phyloP scores from a whole-genome alignment of 2,329 filamentous ascomycete genomes.

The Tothia fuscella region DNA sequence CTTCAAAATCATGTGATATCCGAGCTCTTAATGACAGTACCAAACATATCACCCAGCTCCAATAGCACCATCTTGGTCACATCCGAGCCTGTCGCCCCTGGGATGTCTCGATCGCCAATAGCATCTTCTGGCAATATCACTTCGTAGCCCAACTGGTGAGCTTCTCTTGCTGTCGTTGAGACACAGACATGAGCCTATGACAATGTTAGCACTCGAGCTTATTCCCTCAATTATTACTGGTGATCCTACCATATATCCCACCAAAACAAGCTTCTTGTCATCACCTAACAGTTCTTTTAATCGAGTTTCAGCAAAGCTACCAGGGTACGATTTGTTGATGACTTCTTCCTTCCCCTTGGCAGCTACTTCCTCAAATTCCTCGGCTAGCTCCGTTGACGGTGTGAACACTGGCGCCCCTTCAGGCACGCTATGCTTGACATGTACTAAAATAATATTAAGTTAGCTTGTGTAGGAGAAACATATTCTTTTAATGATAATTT shows the following conservation, averaged over 20 bases:
- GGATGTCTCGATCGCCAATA: conserved; percentile 55
- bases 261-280: conserved; percentile 49
- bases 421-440: conserved; percentile 48
- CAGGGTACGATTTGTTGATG: conserved; percentile 46
- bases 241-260: conserved; percentile 42
- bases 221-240: not conserved
- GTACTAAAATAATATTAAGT: too few relatives aligned
- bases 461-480: too few relatives aligned
- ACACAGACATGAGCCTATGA: conserved; percentile 53
- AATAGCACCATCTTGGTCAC: conserved; percentile 34
- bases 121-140: conserved; percentile 49
- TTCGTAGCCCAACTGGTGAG: conserved; percentile 49
- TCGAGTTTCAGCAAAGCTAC: conserved; percentile 48
- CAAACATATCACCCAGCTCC: conserved; percentile 53
- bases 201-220: conserved; percentile 20
- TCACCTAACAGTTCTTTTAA: conserved; percentile 45
- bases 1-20: conserved; percentile 32
- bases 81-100: conserved; percentile 32
- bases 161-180: conserved; percentile 50
- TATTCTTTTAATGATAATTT: too few relatives aligned
- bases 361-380: conserved; percentile 48
- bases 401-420: conserved; percentile 56
- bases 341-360: conserved; percentile 42
- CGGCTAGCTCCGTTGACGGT: conserved; percentile 44
- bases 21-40: conserved; percentile 42